Evolutionary conservation across 2,329 filamentous ascomycete species (phyloP).

Genomic region (Sarocladium oryzae): DNA sequence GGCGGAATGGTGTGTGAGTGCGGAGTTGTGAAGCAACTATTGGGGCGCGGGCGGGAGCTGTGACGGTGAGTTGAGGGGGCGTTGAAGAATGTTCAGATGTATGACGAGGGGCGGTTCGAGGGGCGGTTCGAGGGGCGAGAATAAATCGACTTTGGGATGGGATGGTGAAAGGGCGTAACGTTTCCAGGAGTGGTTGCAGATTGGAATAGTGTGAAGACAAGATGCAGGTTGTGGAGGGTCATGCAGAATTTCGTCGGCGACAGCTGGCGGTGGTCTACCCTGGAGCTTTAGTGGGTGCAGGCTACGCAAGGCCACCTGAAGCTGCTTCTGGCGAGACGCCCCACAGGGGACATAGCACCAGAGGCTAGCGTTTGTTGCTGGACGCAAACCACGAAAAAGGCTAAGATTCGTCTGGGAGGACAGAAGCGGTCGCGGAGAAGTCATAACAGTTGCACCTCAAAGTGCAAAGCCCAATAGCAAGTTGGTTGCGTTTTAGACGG

Average conservation of each 20-base stretch:
- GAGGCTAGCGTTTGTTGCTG: too few species aligned
- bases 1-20: not conserved
- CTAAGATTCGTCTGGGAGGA: too few species aligned
- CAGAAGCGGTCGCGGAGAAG: too few species aligned
- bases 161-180: not conserved
- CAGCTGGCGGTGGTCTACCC: not conserved
- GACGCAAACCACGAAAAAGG: too few species aligned
- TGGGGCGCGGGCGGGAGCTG: not conserved
- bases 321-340: conserved; percentile 5
- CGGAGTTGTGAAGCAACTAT: not conserved
- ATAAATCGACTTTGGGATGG: conserved; percentile 1
- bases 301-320: not conserved
- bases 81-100: not conserved
- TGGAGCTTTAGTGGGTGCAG: not conserved
- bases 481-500: too few species aligned
- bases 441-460: too few species aligned
- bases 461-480: too few species aligned
- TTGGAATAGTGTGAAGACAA: conserved; percentile 8
- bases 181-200: conserved; percentile 8
- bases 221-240: conserved; percentile 4
- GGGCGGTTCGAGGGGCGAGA: not conserved
- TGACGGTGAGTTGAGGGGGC: not conserved
- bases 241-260: conserved; percentile 9
- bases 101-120: not conserved
- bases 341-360: not conserved